Evolutionary conservation across 306 rosid species (phyloP).

Genomic region (cucumber (Cucumis sativus)): DNA sequence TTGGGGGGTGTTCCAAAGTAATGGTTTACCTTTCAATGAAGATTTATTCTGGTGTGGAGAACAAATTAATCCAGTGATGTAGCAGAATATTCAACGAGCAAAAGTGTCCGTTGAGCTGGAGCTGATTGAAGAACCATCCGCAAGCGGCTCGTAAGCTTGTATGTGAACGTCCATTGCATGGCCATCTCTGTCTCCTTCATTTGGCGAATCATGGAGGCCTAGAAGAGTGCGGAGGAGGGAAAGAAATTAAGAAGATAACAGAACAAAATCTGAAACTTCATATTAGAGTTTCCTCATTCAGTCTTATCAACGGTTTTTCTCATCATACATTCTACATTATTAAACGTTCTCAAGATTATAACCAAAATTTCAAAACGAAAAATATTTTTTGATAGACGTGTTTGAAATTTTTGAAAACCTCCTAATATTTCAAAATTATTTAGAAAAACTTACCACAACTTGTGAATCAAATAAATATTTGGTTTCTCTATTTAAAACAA

Average conservation of each 20-base stretch:
- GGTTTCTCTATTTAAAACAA: too few relatives aligned
- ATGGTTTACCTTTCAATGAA: not conserved
- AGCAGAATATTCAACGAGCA: slow-evolving; percentile 73
- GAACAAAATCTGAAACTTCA: not conserved
- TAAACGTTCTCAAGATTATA: not conserved
- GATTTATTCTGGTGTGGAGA: not conserved
- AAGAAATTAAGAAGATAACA: not conserved
- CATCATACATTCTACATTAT: not conserved
- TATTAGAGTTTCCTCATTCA: not conserved
- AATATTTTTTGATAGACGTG: not conserved
- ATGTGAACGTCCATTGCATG: slow-evolving; percentile 76
- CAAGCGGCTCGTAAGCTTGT: slow-evolving; percentile 74
- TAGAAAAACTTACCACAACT: too few relatives aligned
- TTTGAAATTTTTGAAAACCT: not conserved
- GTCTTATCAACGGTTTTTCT: not conserved
- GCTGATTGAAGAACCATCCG: slow-evolving; percentile 63
- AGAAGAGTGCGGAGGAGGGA: not conserved
- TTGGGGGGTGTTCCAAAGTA: not conserved
- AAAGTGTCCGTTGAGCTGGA: slow-evolving; percentile 55
- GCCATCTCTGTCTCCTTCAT: slow-evolving; percentile 94
- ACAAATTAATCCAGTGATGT: slow-evolving; percentile 43
- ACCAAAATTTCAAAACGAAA: not conserved
- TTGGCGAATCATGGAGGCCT: slow-evolving; percentile 81
- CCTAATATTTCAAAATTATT: not conserved
- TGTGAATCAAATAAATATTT: too few relatives aligned